Conservation (phyloP, 352 stramenopile genomes). For the Blastocystis hominis region DNA sequence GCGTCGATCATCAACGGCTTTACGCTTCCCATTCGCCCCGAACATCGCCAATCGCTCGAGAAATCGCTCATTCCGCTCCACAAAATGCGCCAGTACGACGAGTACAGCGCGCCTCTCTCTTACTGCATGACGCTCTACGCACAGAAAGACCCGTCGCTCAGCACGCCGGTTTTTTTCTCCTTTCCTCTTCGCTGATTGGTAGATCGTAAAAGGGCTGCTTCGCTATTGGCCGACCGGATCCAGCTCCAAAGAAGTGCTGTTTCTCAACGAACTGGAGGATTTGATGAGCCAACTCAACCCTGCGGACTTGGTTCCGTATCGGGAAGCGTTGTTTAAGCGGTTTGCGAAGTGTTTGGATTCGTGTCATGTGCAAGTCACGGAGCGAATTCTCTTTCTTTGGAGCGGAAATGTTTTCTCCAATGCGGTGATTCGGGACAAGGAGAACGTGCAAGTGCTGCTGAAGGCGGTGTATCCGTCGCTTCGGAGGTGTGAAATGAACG, state of each 20-base stretch:
- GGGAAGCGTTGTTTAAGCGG: conserved; percentile 52
- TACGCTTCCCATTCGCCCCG: conserved; percentile 91
- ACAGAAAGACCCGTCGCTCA: conserved; percentile 92
- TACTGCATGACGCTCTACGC: conserved; percentile 99
- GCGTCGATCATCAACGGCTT: conserved; percentile 98
- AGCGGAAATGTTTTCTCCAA: conserved; percentile 87
- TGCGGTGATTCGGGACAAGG: neutral
- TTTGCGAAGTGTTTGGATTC: conserved; percentile 61
- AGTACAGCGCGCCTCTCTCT: conserved; percentile 95
- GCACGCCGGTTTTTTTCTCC: conserved; percentile 72
- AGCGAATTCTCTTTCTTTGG: conserved; percentile 94
- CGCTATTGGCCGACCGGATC: conserved; percentile 61
- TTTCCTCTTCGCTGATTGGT: neutral
- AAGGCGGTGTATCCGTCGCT: neutral
- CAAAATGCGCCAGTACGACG: conserved; percentile 86
- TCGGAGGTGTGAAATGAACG: neutral
- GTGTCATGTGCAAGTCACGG: conserved; percentile 68
- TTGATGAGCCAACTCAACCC: conserved; percentile 84
- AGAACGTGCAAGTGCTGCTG: neutral
- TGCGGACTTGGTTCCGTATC: conserved; percentile 65
- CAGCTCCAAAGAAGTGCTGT: conserved; percentile 71
- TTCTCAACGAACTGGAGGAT: conserved; percentile 95
- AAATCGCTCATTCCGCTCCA: conserved; percentile 88
- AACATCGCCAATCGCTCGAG: conserved; percentile 87
- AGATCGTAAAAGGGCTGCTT: conserved; percentile 60